Conservation (phyloP, 129 eudicot species). For the Pittosporum tobira region DNA sequence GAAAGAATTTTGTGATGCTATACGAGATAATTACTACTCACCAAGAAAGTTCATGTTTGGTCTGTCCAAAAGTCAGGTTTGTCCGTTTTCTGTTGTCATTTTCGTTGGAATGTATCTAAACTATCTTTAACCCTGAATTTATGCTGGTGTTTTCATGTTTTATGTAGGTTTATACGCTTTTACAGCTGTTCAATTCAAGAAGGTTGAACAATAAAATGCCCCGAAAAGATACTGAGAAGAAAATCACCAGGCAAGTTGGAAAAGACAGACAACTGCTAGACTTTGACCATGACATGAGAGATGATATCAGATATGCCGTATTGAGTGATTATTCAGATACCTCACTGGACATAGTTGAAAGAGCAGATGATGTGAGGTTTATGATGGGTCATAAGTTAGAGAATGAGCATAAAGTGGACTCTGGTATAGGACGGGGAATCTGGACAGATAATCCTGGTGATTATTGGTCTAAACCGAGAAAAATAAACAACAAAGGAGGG, state of each 20-base stretch:
- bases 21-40: conserved; percentile 59
- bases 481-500: conserved; percentile 13
- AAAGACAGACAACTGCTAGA: conserved; percentile 17
- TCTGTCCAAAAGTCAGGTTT: conserved; percentile 56
- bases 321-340: conserved; percentile 5
- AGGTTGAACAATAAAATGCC: conserved; percentile 11
- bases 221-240: too few relatives aligned
- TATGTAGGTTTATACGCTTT: conserved; percentile 38
- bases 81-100: not conserved
- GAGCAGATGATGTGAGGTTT: conserved; percentile 17
- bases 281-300: conserved; percentile 5
- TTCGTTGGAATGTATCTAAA: not conserved
- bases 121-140: not conserved
- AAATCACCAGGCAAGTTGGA: conserved; percentile 5
- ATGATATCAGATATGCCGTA: not conserved
- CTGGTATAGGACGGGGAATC: not conserved
- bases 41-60: conserved; percentile 53
- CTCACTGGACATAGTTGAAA: conserved; percentile 7
- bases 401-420: conserved; percentile 1
- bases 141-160: not conserved
- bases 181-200: conserved; percentile 29
- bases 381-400: conserved; percentile 8
- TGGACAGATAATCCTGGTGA: conserved; percentile 1
- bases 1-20: conserved; percentile 49
- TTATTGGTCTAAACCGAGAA: conserved; percentile 21